A percentile compares a stretch with the other conserved stretches of the same genome.
Conservation (phyloP, 768 basidiomycete species). For the Vishniacozyma victoriae region DNA sequence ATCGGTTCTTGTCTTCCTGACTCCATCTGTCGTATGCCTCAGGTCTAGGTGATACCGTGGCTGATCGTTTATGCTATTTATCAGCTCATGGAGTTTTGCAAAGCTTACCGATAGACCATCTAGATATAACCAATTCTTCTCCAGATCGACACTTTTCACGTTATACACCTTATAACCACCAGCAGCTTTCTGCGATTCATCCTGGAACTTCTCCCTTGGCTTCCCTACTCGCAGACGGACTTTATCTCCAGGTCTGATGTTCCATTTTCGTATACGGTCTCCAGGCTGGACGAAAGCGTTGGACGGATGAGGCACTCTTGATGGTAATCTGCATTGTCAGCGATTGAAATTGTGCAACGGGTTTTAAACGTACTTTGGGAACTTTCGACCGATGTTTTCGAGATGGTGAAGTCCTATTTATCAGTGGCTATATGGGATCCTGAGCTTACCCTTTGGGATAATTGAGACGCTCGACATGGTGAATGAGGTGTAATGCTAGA, state of each 20-base stretch:
- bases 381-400: conserved; percentile 7
- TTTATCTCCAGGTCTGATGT: conserved; percentile 41
- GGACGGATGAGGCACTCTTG: conserved; percentile 24
- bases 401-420: conserved; percentile 8
- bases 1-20: conserved; percentile 19
- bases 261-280: conserved; percentile 39
- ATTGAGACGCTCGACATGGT: no score
- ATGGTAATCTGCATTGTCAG: conserved; percentile 22
- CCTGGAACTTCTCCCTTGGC: conserved; percentile 33
- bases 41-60: conserved; percentile 18
- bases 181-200: conserved; percentile 17
- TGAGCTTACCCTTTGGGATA: no score
- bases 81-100: not conserved
- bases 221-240: conserved; percentile 39
- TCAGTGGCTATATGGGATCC: no score
- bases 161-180: conserved; percentile 40
- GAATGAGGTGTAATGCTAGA: no score
- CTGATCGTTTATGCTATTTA: conserved; percentile 31
- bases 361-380: not conserved
- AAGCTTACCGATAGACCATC: conserved; percentile 36
- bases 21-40: conserved; percentile 18
- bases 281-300: conserved; percentile 29
- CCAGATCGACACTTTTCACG: conserved; percentile 37
- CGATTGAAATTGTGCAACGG: no score
- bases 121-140: conserved; percentile 35